Conservation (phyloP, 208 protist genomes). For the Ichthyophonus hoferi region DNA sequence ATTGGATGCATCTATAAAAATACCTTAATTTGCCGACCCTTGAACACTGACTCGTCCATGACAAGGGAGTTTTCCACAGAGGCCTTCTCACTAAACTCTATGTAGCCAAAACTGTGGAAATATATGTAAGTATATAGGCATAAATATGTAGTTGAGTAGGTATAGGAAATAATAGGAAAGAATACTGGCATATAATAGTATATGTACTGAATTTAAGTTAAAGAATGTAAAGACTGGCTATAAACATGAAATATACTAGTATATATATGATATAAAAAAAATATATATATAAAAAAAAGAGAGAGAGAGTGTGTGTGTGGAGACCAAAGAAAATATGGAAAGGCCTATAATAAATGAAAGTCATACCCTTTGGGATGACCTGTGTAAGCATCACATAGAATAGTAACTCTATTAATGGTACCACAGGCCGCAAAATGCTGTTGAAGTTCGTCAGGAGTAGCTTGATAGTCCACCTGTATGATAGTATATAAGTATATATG, state of each 20-base stretch:
- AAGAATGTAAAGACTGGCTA: too few relatives aligned
- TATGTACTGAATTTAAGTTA: background rate
- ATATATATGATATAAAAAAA: too few relatives aligned
- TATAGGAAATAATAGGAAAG: too few relatives aligned
- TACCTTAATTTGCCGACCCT: constrained; percentile 42
- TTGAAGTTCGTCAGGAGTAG: constrained; percentile 79
- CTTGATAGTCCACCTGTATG: constrained; percentile 61
- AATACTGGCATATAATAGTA: background rate
- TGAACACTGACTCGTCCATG: constrained; percentile 37
- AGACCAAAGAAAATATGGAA: background rate
- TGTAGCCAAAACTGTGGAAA: constrained; percentile 37
- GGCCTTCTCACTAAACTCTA: constrained; percentile 31
- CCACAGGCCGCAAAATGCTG: constrained; percentile 80
- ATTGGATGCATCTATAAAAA: too few relatives aligned
- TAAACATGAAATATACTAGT: too few relatives aligned
- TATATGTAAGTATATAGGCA: constrained; percentile 10
- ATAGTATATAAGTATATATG: constrained; percentile 2
- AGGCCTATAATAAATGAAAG: background rate
- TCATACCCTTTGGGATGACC: constrained; percentile 75
- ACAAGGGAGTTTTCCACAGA: constrained; percentile 20
- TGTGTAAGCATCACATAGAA: constrained; percentile 78
- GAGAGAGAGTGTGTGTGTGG: background rate
- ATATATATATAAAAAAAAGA: too few relatives aligned
- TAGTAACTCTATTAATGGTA: constrained; percentile 76
- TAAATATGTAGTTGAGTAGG: background rate